These are phyloP conservation scores for Glarea lozoyensis DNA, from an alignment of 495 filamentous ascomycete species.

Conservation along the genomic window DNA sequence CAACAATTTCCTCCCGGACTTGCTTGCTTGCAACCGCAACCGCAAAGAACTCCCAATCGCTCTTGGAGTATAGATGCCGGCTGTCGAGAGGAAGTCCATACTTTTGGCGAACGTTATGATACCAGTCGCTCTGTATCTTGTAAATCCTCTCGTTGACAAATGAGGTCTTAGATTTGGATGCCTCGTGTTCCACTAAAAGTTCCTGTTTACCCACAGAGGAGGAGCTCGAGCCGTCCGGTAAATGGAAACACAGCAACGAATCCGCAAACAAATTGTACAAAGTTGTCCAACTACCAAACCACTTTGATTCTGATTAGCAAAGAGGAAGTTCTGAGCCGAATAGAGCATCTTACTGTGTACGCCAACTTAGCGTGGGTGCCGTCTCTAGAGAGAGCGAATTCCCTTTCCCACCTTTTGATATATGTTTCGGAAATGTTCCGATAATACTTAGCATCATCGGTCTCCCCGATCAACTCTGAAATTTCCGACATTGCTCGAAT, in stretches of 20 bases:
- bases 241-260: conserved; percentile 71
- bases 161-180: conserved; percentile 16
- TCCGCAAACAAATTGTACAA: conserved; percentile 88
- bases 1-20: conserved; percentile 63
- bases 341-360: too few species aligned
- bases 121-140: conserved; percentile 77
- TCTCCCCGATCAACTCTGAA: conserved; percentile 57
- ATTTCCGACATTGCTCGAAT: conserved; percentile 92
- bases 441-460: conserved; percentile 59
- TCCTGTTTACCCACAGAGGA: conserved; percentile 26
- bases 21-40: conserved; percentile 63
- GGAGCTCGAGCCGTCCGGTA: conserved; percentile 26
- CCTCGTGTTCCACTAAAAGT: conserved; percentile 30
- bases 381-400: conserved; percentile 70
- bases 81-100: conserved; percentile 84
- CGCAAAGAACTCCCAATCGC: conserved; percentile 88
- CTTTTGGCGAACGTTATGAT: conserved; percentile 67
- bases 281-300: conserved; percentile 94
- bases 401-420: conserved; percentile 72
- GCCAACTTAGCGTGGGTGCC: conserved; percentile 79
- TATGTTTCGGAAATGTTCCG: conserved; percentile 62
- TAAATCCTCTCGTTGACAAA: conserved; percentile 71
- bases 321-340: too few species aligned
- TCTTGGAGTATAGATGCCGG: conserved; percentile 83
- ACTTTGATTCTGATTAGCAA: too few species aligned